Percentiles rank a stretch among this genome's conserved stretches.
These are phyloP conservation scores for Kingdonia uniflora DNA, from an alignment of 164 flowering plant species.

Conservation along the genomic window DNA sequence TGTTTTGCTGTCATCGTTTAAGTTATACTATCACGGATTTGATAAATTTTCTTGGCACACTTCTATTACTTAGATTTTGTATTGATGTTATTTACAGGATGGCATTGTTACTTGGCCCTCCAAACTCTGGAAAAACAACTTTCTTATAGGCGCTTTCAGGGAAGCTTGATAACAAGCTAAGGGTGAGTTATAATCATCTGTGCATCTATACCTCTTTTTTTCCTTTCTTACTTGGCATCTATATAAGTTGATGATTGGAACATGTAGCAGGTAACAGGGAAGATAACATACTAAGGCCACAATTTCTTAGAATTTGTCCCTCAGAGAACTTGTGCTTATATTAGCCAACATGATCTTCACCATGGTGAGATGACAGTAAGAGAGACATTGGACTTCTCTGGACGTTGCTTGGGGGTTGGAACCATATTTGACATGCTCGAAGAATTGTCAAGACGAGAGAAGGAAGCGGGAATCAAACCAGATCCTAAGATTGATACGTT, in stretches of 20 bases:
- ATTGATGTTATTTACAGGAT: conserved; percentile 11
- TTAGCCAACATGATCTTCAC: conserved; percentile 52
- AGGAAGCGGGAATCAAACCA: conserved; percentile 38
- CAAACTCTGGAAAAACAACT: conserved; percentile 18
- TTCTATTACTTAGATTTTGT: neutral
- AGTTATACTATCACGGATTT: neutral
- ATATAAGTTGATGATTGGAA: neutral
- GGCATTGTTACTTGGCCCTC: conserved; percentile 18
- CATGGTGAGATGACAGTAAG: conserved; percentile 51
- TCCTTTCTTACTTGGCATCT: neutral
- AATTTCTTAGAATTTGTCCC: conserved; percentile 40
- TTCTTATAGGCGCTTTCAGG: conserved; percentile 15
- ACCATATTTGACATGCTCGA: conserved; percentile 27
- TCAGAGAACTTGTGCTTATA: conserved; percentile 45
- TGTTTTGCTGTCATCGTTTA: neutral
- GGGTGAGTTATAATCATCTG: conserved; percentile 6
- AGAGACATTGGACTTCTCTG: conserved; percentile 47
- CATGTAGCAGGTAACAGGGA: conserved; percentile 32
- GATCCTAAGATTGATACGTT: conserved; percentile 71
- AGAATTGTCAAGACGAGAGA: conserved; percentile 39
- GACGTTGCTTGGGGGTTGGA: conserved; percentile 29
- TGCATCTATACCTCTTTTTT: neutral
- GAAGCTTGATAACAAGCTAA: conserved; percentile 13
- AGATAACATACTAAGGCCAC: conserved; percentile 45
- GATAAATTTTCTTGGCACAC: neutral